Evolutionary conservation across 441 rosid species (phyloP).

Genomic region (Codiaeum variegatum): DNA sequence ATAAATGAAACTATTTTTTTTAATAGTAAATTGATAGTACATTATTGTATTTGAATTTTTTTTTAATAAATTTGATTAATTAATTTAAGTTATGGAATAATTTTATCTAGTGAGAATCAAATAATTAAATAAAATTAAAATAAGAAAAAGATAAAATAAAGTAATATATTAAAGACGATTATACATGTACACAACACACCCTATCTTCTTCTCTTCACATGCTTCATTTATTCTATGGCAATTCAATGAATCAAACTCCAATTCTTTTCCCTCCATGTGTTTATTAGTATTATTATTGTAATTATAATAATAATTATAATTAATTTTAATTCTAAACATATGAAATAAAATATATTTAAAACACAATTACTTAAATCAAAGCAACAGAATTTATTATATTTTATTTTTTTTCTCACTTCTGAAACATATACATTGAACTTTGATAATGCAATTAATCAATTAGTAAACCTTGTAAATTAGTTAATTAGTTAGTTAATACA

Average conservation of each 20-base stretch:
- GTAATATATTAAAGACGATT: not conserved
- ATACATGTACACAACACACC: not conserved
- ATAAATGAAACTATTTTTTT: too few species aligned
- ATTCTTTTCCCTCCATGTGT: not conserved
- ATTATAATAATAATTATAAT: not conserved
- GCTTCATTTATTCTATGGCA: conserved; percentile 14
- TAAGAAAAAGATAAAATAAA: not conserved
- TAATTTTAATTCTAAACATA: not conserved
- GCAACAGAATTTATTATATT: not conserved
- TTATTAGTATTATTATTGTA: not conserved
- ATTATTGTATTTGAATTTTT: too few species aligned
- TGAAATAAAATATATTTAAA: not conserved
- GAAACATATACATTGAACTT: conserved; percentile 35
- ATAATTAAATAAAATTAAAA: not conserved
- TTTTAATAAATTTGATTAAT: too few species aligned
- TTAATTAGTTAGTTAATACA: not conserved
- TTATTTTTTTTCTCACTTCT: not conserved
- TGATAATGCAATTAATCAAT: not conserved
- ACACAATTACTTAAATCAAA: not conserved
- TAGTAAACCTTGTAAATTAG: not conserved
- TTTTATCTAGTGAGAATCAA: conserved; percentile 8
- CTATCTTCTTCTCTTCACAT: conserved; percentile 16
- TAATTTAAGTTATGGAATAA: not conserved
- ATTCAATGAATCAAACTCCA: conserved; percentile 33
- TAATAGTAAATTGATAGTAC: too few species aligned